Conservation (phyloP, 2,329 filamentous ascomycete genomes). For the Aureobasidium melanogenum region DNA sequence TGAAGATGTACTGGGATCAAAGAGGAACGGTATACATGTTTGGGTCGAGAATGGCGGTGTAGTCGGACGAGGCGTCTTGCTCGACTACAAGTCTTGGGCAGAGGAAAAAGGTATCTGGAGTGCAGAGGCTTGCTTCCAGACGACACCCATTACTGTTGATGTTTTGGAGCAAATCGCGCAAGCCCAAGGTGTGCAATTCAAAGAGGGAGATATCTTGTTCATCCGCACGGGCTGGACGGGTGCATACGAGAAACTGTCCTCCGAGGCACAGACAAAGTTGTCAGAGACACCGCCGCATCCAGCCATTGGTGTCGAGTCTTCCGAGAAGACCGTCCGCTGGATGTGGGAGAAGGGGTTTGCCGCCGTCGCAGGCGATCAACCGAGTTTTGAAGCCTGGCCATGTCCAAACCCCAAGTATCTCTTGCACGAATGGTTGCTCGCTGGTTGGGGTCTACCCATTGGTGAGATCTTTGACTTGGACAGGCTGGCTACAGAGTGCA, state of each 20-base stretch:
- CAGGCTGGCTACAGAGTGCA: constrained; percentile 22
- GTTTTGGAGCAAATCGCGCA: constrained; percentile 25
- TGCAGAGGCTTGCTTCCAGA: constrained; percentile 41
- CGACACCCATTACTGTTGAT: constrained; percentile 43
- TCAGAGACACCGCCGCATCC: background rate
- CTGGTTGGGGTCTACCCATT: constrained; percentile 20
- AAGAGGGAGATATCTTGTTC: constrained; percentile 14
- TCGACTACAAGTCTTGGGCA: constrained; percentile 45
- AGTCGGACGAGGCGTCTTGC: constrained; percentile 45
- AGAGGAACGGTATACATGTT: constrained; percentile 31
- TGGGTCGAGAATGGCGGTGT: constrained; percentile 48
- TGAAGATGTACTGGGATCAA: constrained; percentile 21
- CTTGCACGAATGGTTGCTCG: constrained; percentile 17
- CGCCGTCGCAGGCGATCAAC: constrained; percentile 54
- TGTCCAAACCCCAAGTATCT: constrained; percentile 23
- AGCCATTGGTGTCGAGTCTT: constrained; percentile 6
- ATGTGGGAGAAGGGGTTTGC: constrained; percentile 43
- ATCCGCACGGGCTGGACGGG: constrained; percentile 11
- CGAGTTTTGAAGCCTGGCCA: constrained; percentile 57
- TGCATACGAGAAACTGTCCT: constrained; percentile 12
- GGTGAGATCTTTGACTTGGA: constrained; percentile 30
- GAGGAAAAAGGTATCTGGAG: constrained; percentile 34
- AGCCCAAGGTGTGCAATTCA: constrained; percentile 17
- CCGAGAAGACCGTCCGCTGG: constrained; percentile 31
- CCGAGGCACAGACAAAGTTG: background rate